phyloP scores from a whole-genome alignment of 192 early-diverging fungal genomes.

The Globomyces pollinis-pini region DNA sequence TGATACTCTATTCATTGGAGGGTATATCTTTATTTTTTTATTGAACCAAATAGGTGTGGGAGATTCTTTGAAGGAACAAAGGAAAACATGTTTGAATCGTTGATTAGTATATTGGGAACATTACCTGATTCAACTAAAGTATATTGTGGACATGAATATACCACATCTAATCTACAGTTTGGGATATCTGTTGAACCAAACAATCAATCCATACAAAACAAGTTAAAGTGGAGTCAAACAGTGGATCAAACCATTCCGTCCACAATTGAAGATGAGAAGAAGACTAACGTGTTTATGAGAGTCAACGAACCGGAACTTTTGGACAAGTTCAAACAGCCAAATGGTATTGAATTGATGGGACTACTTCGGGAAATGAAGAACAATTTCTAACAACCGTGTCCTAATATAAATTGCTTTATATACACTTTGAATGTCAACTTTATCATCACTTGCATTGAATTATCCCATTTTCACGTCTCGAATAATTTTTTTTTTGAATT shows the following conservation, averaged over 20 bases:
- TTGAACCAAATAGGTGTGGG: conserved; percentile 64
- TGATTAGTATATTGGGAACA: conserved; percentile 55
- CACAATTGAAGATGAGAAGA: conserved; percentile 79
- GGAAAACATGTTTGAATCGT: conserved; percentile 72
- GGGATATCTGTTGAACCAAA: conserved; percentile 68
- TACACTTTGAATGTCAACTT: too few species aligned
- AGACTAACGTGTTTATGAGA: conserved; percentile 86
- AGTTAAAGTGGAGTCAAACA: conserved; percentile 51
- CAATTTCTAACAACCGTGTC: conserved; percentile 16
- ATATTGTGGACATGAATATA: conserved; percentile 91
- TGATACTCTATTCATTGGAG: conserved; percentile 72
- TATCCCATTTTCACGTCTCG: too few species aligned
- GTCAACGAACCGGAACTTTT: conserved; percentile 35
- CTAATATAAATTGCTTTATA: not conserved
- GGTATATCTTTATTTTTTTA: conserved; percentile 11
- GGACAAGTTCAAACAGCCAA: conserved; percentile 6
- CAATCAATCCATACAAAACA: conserved; percentile 59
- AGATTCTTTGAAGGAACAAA: conserved; percentile 89
- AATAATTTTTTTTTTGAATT: too few species aligned
- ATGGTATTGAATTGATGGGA: conserved; percentile 67
- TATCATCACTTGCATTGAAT: too few species aligned
- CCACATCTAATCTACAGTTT: conserved; percentile 59
- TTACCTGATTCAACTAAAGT: conserved; percentile 40
- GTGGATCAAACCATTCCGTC: conserved; percentile 67
- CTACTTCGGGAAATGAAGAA: conserved; percentile 76